Conservation (phyloP, 2,329 filamentous ascomycete species). For the Cladosporium sphaerospermum region DNA sequence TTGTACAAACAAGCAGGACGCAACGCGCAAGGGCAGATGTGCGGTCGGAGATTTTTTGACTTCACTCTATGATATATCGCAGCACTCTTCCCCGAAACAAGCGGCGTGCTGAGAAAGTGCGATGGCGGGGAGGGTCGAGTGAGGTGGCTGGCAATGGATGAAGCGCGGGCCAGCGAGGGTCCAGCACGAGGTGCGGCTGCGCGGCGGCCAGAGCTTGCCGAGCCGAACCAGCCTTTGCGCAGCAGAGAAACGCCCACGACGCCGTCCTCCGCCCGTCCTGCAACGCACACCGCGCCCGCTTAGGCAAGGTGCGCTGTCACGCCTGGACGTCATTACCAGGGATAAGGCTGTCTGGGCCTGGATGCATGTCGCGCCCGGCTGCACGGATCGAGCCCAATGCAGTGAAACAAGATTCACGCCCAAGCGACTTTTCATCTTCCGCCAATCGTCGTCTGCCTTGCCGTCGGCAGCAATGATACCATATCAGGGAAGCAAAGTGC, state of each 20-base stretch:
- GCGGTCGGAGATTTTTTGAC: neutral
- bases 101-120: neutral
- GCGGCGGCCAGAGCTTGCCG: too few relatives aligned
- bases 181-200: too few relatives aligned
- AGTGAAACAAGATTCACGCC: too few relatives aligned
- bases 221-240: too few relatives aligned
- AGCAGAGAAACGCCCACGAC: too few relatives aligned
- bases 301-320: neutral
- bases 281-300: too few relatives aligned
- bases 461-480: conserved; percentile 4
- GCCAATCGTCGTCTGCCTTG: too few relatives aligned
- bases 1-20: neutral
- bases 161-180: neutral
- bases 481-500: neutral
- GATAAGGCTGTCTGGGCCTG: neutral
- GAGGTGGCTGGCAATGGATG: neutral
- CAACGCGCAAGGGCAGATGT: neutral
- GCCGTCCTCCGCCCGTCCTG: too few relatives aligned
- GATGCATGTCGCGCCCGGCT: too few relatives aligned
- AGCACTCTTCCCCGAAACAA: too few relatives aligned
- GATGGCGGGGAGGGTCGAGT: neutral
- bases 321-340: neutral
- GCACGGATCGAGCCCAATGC: too few relatives aligned
- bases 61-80: neutral
- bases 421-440: neutral